Evolutionary conservation across 306 rosid genomes (phyloP), one percentile per base, ranked within the genome.

Genomic region (Medicago ruthenica): DNA sequence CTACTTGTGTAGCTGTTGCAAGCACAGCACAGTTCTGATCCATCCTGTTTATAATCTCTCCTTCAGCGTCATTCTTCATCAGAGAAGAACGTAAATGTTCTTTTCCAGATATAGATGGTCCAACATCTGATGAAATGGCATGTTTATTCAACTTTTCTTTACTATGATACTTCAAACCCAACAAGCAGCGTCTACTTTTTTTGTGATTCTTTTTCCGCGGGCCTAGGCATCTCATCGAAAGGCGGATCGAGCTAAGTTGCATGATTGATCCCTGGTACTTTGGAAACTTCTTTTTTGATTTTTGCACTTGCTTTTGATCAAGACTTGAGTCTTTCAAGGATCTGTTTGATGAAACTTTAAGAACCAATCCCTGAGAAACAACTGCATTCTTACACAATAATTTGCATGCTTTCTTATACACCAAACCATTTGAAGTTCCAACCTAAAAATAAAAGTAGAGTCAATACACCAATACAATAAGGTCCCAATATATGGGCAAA

Each of bases 91-190:
- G 13, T 44, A 70, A 76, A 53, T 21, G 63, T 62, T 84, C 60
- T 66, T 77, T 81, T 45, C 82, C 88, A 51, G 85, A 62, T 22
- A 86, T 91, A 72, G 92, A 90, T 61, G 93, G 92, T 67, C 81
- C 88, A 48, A 48, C n/a, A 71, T 85, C 90, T 45, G 91, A 83
- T 58, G 80, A 73, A 16, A 50, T 22, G 75, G 77, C 50, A 67
- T 58, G 54, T 48, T 59, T 82, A 45, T 78, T 77, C 73, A 78
- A 16, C 55, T 77, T 78, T 48, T 54, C 84, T 65, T 80, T 88
- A 9, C 45, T 45, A 34, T 41, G 74, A 68, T 15, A 70, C 76
- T 79, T 87, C 64, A 45, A 37, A 27, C 31, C 31, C 31, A 27
- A 27, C 67, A 20, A 13, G 11, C 0, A 76, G 65, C 37, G 40